Base-by-base conservation (phyloP, 2,329 filamentous ascomycete species). In the Trichophyton schoenleinii region DNA sequence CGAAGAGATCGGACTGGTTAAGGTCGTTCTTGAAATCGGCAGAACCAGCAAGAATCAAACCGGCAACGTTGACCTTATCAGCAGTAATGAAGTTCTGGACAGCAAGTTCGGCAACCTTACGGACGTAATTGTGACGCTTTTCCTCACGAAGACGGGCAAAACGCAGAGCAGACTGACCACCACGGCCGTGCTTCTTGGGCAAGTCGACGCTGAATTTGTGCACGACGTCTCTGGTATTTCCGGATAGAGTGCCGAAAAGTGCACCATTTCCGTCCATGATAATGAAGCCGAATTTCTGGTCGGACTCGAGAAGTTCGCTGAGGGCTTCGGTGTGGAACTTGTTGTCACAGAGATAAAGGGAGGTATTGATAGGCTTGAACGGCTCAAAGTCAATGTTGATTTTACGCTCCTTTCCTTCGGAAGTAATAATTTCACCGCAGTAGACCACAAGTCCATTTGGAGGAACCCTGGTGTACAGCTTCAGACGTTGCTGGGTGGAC, bases 341-440 rank as follows among this genome's bases (percentile, higher is more conserved):
- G 83, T 99, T 99, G 85, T 99, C 94, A 80, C 94, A 99, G 64
- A 99, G 89, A 76, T 99, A 99, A 55, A 99, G 84, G 52, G 95
- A 99, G 41, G 94, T 99, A 78, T 99, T 99, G 85, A 99, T 99
- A 64, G 94, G 94, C 83, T 99, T 99, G 83, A 99, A 99, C 36
- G 94, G 94, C 79, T 99, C 94, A 75, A 99, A 99, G 74, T 99
- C 95, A 75, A 99, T 99, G 78, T 99, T 99, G 81, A 99, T 95
- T 82, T 96, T 99, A 73, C 94, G 84, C 80, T 99, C 94, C 79
- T 99, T 99, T 77, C 94, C 94, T 81, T 99, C 94, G 34, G 87
- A 87, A 61, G 94, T 99, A 81, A 99, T 87, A 75, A 99, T 97
- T 96, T 99, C 94, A 86, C 94, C 94, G 77, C 94, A 99, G 83